phyloP scores from a whole-genome alignment of 2,329 filamentous ascomycete genomes.

The Monosporascus sp. region DNA sequence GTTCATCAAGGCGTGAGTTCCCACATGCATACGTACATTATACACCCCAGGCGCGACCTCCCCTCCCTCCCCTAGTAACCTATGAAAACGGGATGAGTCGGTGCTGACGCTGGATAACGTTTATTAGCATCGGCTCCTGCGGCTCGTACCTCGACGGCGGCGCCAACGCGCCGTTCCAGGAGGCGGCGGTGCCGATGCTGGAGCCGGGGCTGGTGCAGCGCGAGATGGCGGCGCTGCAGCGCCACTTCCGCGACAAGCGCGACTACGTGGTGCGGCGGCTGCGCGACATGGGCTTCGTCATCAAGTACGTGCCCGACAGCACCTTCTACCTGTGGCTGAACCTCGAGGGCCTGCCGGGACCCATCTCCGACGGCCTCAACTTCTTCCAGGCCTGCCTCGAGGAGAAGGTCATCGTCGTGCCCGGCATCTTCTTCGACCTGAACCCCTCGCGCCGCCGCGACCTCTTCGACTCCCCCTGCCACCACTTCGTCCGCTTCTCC shows the following conservation, averaged over 20 bases:
- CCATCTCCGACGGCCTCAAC: slow-evolving; percentile 87
- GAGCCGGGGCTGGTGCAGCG: slow-evolving; percentile 71
- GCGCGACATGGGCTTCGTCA: slow-evolving; percentile 77
- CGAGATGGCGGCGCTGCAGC: slow-evolving; percentile 87
- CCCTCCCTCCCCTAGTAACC: not conserved
- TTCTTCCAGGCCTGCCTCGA: slow-evolving; percentile 93
- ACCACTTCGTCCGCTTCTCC: slow-evolving; percentile 81
- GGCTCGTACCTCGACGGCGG: slow-evolving; percentile 93
- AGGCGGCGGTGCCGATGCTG: slow-evolving; percentile 90
- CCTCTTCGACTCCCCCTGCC: slow-evolving; percentile 89
- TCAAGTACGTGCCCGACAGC: slow-evolving; percentile 78
- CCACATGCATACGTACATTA: not conserved
- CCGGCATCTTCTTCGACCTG: slow-evolving; percentile 95
- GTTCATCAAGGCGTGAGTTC: slow-evolving; percentile 73
- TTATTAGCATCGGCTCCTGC: slow-evolving; percentile 68
- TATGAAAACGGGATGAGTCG: no score
- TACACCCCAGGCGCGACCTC: not conserved
- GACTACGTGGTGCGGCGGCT: slow-evolving; percentile 83
- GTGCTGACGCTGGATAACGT: slow-evolving; percentile 5
- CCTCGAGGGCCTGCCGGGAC: slow-evolving; percentile 64
- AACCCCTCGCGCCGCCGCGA: slow-evolving; percentile 87
- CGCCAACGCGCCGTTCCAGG: slow-evolving; percentile 91
- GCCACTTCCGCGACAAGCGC: slow-evolving; percentile 85
- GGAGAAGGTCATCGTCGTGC: slow-evolving; percentile 94
- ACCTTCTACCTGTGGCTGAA: slow-evolving; percentile 87